Evolutionary conservation across 192 early-diverging fungal species (phyloP).

Genomic region (Coemansia umbellata): DNA sequence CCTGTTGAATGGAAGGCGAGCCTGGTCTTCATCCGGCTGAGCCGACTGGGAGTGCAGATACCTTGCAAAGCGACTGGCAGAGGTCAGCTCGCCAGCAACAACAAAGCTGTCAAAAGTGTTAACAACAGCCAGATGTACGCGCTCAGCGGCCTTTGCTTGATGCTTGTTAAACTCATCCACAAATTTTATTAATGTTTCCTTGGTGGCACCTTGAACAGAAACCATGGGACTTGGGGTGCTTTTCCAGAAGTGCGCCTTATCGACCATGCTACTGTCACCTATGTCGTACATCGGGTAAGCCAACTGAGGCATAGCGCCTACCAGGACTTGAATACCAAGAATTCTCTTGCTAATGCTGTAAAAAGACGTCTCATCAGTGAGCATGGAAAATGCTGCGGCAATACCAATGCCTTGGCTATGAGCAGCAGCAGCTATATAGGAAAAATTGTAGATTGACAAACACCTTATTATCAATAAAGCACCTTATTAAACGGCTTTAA

Average conservation of each 20-base stretch:
- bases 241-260: too few species aligned
- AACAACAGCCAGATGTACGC: slow-evolving; percentile 11
- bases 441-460: too few species aligned
- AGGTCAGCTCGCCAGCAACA: slow-evolving; percentile 7
- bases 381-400: slow-evolving; percentile 76
- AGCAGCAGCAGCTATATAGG: slow-evolving; percentile 55
- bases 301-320: slow-evolving; percentile 75
- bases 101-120: slow-evolving; percentile 20
- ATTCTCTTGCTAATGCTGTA: slow-evolving; percentile 69
- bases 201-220: slow-evolving; percentile 4
- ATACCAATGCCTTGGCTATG: slow-evolving; percentile 89
- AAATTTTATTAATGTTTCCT: background rate
- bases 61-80: slow-evolving; percentile 3
- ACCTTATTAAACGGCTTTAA: background rate
- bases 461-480: too few species aligned
- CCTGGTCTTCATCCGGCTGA: slow-evolving; percentile 48
- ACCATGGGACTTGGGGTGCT: slow-evolving; percentile 20
- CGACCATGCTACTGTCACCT: background rate
- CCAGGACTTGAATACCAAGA: slow-evolving; percentile 73
- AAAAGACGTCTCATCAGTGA: slow-evolving; percentile 76
- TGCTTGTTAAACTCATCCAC: slow-evolving; percentile 13
- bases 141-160: background rate
- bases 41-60: slow-evolving; percentile 6
- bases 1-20: slow-evolving; percentile 70
- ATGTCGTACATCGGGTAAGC: slow-evolving; percentile 12